Evolutionary conservation across 768 basidiomycete genomes (phyloP).

Genomic region (Amanita pseudoporphyria): DNA sequence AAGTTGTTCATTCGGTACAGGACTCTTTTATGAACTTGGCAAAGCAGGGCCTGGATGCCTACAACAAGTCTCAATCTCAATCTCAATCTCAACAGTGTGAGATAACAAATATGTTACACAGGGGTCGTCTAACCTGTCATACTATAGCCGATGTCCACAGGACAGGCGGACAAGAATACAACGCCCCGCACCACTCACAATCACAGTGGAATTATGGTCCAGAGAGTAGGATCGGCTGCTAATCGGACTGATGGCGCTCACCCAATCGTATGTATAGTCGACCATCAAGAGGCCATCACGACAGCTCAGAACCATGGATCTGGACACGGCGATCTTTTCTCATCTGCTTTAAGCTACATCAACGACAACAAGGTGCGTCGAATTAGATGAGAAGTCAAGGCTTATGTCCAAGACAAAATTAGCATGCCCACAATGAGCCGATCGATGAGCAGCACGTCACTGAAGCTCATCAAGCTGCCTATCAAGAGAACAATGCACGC

Average conservation of each 20-base stretch:
- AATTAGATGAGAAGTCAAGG: not conserved
- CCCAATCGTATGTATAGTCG: slow-evolving; percentile 31
- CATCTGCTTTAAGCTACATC: slow-evolving; percentile 42
- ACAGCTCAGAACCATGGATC: slow-evolving; percentile 47
- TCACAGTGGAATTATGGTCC: slow-evolving; percentile 15
- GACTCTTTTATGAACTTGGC: slow-evolving; percentile 63
- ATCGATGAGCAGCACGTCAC: slow-evolving; percentile 59
- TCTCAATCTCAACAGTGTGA: slow-evolving; percentile 43
- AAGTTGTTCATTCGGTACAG: slow-evolving; percentile 20
- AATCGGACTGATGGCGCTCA: not conserved
- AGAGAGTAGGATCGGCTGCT: slow-evolving; percentile 18
- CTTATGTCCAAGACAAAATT: not conserved
- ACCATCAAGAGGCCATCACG: slow-evolving; percentile 52
- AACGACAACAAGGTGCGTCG: slow-evolving; percentile 37
- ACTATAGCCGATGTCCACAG: slow-evolving; percentile 32
- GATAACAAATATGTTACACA: slow-evolving; percentile 10
- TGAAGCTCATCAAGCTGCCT: slow-evolving; percentile 52
- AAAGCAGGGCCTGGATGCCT: slow-evolving; percentile 52
- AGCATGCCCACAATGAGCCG: slow-evolving; percentile 48
- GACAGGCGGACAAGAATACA: slow-evolving; percentile 61
- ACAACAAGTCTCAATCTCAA: slow-evolving; percentile 42
- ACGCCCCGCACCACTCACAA: slow-evolving; percentile 40
- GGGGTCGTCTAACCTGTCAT: slow-evolving; percentile 13
- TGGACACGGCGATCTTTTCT: slow-evolving; percentile 49
- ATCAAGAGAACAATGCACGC: slow-evolving; percentile 39